phyloP scores from a whole-genome alignment of 2,329 filamentous ascomycete genomes.

The Escovopsis sp. region DNA sequence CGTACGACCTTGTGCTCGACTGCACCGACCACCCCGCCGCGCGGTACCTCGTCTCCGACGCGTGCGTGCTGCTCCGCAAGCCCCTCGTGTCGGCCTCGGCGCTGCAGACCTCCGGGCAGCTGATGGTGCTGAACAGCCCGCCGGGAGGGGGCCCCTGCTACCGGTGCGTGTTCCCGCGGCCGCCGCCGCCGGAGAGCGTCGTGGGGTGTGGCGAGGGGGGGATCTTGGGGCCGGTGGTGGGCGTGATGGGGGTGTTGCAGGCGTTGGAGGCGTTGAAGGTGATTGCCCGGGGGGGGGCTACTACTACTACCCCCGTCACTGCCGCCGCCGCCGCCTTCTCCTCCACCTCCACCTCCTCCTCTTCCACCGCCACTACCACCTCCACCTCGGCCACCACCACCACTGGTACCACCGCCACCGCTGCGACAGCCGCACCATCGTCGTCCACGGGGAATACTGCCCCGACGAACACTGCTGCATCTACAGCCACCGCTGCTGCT shows the following conservation, averaged over 20 bases:
- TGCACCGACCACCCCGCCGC: slow-evolving; percentile 90
- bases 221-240: slow-evolving; percentile 82
- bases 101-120: slow-evolving; percentile 73
- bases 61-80: slow-evolving; percentile 64
- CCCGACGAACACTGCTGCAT: too few relatives aligned
- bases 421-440: too few relatives aligned
- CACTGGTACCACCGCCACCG: too few relatives aligned
- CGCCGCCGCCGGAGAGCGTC: slow-evolving; percentile 70
- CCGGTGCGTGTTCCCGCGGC: slow-evolving; percentile 77
- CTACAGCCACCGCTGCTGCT: too few relatives aligned
- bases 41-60: slow-evolving; percentile 84
- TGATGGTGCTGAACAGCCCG: slow-evolving; percentile 77
- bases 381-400: too few relatives aligned
- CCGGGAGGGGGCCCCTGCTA: slow-evolving; percentile 73
- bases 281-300: slow-evolving; percentile 35
- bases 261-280: slow-evolving; percentile 80
- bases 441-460: too few relatives aligned
- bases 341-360: too few relatives aligned
- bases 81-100: slow-evolving; percentile 82
- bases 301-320: too few relatives aligned
- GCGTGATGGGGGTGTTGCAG: slow-evolving; percentile 83
- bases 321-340: too few relatives aligned
- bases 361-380: too few relatives aligned
- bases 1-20: slow-evolving; percentile 77
- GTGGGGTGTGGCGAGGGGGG: slow-evolving; percentile 85